Percentiles rank a stretch among this genome's conserved stretches.
phyloP scores from a whole-genome alignment of 2,329 filamentous ascomycete genomes.

The Huntiella savannae region DNA sequence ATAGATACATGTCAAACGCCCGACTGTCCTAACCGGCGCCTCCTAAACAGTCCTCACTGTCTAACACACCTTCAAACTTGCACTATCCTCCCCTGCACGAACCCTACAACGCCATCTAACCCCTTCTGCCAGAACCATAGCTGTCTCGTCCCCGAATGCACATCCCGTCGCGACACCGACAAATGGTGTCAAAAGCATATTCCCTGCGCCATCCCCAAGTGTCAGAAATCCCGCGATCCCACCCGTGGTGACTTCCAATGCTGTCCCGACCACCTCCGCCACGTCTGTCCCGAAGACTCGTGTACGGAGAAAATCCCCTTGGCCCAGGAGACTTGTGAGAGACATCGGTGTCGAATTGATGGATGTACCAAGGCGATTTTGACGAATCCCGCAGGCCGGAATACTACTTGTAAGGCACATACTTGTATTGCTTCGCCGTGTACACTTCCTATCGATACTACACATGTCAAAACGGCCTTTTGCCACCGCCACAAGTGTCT shows the following conservation, averaged over 20 bases:
- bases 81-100: slow-evolving; percentile 11
- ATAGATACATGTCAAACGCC: slow-evolving; percentile 13
- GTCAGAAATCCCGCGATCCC: slow-evolving; percentile 1
- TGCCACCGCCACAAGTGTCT: slow-evolving; percentile 4
- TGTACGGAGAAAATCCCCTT: neutral
- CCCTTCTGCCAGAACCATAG: slow-evolving; percentile 12
- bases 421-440: neutral
- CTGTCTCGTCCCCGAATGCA: slow-evolving; percentile 11
- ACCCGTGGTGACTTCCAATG: neutral
- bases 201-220: slow-evolving; percentile 12
- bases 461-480: neutral
- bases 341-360: neutral
- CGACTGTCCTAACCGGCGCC: slow-evolving; percentile 11
- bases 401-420: slow-evolving; percentile 1
- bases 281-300: neutral
- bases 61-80: slow-evolving; percentile 11
- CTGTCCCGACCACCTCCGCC: slow-evolving; percentile 1
- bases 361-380: neutral
- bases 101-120: slow-evolving; percentile 7
- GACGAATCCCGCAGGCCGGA: neutral
- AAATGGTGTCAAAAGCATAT: slow-evolving; percentile 13
- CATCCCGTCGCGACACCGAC: slow-evolving; percentile 11
- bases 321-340: neutral
- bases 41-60: slow-evolving; percentile 10
- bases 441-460: too few relatives aligned